phyloP scores from a whole-genome alignment of 2,329 filamentous ascomycete species.

The Colletotrichum truncatum region DNA sequence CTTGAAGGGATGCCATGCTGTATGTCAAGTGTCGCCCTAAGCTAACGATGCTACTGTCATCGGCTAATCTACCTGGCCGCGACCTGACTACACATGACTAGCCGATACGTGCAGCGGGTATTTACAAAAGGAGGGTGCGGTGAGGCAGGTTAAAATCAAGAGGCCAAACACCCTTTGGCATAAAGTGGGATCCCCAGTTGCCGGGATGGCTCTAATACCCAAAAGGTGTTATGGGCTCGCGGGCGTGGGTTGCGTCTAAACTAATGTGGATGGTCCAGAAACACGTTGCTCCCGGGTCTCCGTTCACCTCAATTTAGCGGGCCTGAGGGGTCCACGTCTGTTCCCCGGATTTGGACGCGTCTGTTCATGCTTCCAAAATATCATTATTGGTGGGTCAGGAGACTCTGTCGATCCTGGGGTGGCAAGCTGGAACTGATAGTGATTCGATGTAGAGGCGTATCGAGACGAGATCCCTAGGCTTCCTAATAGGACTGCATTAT shows the following conservation, averaged over 20 bases:
- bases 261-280: neutral
- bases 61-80: slow-evolving; percentile 8
- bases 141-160: neutral
- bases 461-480: neutral
- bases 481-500: neutral
- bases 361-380: neutral
- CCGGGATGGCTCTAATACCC: neutral
- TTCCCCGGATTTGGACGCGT: slow-evolving; percentile 1
- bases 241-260: neutral
- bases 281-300: neutral
- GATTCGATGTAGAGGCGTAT: neutral
- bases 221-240: neutral
- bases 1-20: neutral
- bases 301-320: slow-evolving; percentile 1
- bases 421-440: neutral
- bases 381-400: slow-evolving; percentile 13
- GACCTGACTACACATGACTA: neutral
- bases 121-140: neutral
- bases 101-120: neutral
- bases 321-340: neutral
- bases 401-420: neutral
- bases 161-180: neutral
- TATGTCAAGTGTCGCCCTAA: neutral
- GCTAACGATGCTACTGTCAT: neutral
- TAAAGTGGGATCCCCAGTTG: neutral